phyloP scores from a whole-genome alignment of 192 early-diverging fungal genomes.

The Backusella macrospora region DNA sequence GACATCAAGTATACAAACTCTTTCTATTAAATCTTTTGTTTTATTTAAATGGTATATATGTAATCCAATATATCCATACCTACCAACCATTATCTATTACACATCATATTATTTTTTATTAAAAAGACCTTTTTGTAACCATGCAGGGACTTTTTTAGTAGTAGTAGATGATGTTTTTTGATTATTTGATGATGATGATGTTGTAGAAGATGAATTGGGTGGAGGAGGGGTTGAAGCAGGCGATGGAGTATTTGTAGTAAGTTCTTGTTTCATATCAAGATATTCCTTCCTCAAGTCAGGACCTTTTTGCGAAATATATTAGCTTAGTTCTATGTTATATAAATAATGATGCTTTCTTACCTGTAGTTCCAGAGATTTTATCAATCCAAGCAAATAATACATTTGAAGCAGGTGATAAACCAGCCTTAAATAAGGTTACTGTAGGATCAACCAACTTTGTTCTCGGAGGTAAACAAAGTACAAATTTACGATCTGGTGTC shows the following conservation, averaged over 20 bases:
- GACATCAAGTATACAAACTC: too few species aligned
- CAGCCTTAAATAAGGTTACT: constrained; percentile 51
- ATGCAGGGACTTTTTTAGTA: constrained; percentile 23
- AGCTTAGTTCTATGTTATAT: neutral
- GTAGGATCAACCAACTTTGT: constrained; percentile 50
- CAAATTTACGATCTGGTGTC: constrained; percentile 43
- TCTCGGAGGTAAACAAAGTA: constrained; percentile 51
- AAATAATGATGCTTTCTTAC: neutral
- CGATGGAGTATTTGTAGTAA: neutral
- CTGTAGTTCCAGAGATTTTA: neutral
- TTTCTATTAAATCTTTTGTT: too few species aligned
- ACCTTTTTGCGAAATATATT: neutral
- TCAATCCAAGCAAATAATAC: constrained; percentile 55
- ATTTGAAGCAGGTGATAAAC: constrained; percentile 57
- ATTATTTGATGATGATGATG: neutral
- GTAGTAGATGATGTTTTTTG: neutral
- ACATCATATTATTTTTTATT: constrained; percentile 26
- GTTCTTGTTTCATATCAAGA: constrained; percentile 19
- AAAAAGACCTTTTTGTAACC: constrained; percentile 36
- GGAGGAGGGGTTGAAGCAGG: neutral
- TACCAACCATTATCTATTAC: neutral
- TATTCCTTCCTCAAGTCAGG: constrained; percentile 18
- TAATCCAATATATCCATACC: neutral
- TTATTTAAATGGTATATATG: too few species aligned
- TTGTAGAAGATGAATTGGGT: neutral